phyloP scores from a whole-genome alignment of 768 basidiomycete species.

The Tremella mesenterica region DNA sequence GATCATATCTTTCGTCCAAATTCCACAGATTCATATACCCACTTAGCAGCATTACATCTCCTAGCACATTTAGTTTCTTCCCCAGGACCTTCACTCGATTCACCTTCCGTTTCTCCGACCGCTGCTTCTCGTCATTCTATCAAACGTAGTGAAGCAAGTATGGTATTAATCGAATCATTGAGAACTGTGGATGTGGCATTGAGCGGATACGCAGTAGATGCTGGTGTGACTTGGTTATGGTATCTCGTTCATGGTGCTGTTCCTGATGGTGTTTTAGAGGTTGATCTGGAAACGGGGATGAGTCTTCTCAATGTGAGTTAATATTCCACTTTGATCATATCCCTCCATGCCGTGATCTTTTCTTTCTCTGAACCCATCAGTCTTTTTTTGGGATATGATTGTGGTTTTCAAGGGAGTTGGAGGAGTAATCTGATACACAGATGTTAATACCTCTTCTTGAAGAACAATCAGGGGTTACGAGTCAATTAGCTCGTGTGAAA shows the following conservation, averaged over 20 bases:
- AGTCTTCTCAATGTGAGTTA: slow-evolving; percentile 8
- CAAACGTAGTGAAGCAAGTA: not conserved
- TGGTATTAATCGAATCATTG: slow-evolving; percentile 6
- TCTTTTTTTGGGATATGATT: too few relatives aligned
- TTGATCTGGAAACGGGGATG: slow-evolving; percentile 7
- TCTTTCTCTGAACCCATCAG: not conserved
- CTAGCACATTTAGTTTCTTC: not conserved
- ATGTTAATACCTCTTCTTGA: slow-evolving; percentile 23
- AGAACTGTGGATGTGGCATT: slow-evolving; percentile 11
- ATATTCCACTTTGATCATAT: not conserved
- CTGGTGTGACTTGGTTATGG: slow-evolving; percentile 5
- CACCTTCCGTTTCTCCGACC: too few relatives aligned
- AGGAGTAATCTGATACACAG: slow-evolving; percentile 2
- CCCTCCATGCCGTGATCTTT: slow-evolving; percentile 26
- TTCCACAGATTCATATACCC: slow-evolving; percentile 4
- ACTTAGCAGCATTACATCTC: slow-evolving; percentile 13
- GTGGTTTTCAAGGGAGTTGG: not conserved
- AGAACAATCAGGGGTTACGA: slow-evolving; percentile 10
- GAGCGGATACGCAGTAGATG: slow-evolving; percentile 13
- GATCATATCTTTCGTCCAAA: slow-evolving; percentile 1
- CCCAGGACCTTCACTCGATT: too few relatives aligned
- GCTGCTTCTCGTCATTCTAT: too few relatives aligned
- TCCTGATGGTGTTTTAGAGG: not conserved
- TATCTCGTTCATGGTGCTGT: not conserved
- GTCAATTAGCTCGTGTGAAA: slow-evolving; percentile 20